phyloP scores from a whole-genome alignment of 2,329 filamentous ascomycete species.

The Domatiomyces globalis region DNA sequence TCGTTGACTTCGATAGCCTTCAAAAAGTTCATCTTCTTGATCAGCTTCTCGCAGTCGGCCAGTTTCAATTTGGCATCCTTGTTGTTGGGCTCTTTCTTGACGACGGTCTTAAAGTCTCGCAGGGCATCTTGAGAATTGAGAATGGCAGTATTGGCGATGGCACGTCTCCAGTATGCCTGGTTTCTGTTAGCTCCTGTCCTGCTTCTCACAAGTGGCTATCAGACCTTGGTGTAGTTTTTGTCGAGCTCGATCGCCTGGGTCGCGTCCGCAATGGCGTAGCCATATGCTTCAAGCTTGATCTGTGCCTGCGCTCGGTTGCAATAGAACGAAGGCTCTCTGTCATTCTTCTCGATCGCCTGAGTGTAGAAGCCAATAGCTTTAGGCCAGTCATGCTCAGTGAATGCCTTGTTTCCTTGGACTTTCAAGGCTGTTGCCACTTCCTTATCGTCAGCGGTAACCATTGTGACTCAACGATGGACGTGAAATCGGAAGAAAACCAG shows the following conservation, averaged over 20 bases:
- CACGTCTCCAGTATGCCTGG: constrained; percentile 86
- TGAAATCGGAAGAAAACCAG: not conserved
- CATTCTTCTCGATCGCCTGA: constrained; percentile 72
- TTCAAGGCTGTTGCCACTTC: constrained; percentile 73
- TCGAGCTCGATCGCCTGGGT: constrained; percentile 85
- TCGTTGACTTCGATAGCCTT: constrained; percentile 89
- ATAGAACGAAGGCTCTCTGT: constrained; percentile 76
- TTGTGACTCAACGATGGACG: constrained; percentile 9
- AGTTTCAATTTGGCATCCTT: constrained; percentile 84
- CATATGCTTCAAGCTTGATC: constrained; percentile 90
- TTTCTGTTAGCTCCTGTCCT: not conserved
- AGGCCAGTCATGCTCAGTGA: constrained; percentile 74
- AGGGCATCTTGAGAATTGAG: constrained; percentile 76
- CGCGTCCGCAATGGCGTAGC: constrained; percentile 81
- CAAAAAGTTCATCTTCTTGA: constrained; percentile 82
- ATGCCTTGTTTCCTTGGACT: constrained; percentile 87
- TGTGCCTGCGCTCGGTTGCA: constrained; percentile 88
- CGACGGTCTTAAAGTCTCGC: constrained; percentile 81
- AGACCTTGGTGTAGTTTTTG: constrained; percentile 73
- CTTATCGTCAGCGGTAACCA: constrained; percentile 29
- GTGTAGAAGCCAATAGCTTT: constrained; percentile 70
- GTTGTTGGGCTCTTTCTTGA: constrained; percentile 73
- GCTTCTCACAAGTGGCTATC: constrained; percentile 13
- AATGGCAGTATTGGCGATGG: constrained; percentile 81
- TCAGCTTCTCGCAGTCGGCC: constrained; percentile 85